These are phyloP conservation scores for Elsinoe fawcettii DNA, from an alignment of 2,329 filamentous ascomycete species.

Conservation along the genomic window DNA sequence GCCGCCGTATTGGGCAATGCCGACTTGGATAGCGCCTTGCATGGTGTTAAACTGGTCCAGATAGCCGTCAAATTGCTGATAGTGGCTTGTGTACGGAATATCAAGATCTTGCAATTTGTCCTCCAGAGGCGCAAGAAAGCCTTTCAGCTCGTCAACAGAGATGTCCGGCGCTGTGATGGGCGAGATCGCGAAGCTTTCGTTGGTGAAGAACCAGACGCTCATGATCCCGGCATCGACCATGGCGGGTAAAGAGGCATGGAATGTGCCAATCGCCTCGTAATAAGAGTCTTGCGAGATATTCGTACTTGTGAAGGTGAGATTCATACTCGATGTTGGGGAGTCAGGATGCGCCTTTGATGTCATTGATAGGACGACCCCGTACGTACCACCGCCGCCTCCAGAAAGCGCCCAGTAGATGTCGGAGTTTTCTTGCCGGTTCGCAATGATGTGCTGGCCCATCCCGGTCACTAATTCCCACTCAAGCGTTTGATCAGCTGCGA, in stretches of 20 bases:
- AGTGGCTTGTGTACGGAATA: not conserved
- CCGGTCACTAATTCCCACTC: conserved; percentile 42
- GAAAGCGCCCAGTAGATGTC: conserved; percentile 59
- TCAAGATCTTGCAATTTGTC: conserved; percentile 30
- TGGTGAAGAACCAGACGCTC: conserved; percentile 45
- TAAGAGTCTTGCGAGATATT: conserved; percentile 34
- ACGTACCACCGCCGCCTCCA: conserved; percentile 54
- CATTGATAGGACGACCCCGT: conserved; percentile 49
- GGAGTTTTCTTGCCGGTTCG: conserved; percentile 40
- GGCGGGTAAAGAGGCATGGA: conserved; percentile 41
- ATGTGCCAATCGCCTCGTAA: conserved; percentile 43
- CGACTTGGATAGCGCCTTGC: conserved; percentile 28
- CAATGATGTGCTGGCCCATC: conserved; percentile 42
- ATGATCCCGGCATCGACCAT: conserved; percentile 46
- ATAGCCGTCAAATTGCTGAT: not conserved
- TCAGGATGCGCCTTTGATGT: conserved; percentile 44
- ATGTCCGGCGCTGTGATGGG: conserved; percentile 44
- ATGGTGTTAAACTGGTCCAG: conserved; percentile 19
- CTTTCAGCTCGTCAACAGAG: conserved; percentile 35
- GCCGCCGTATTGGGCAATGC: conserved; percentile 24
- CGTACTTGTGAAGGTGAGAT: conserved; percentile 34
- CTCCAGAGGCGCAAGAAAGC: conserved; percentile 42
- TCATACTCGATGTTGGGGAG: conserved; percentile 37
- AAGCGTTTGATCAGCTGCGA: conserved; percentile 53
- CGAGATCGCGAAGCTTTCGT: conserved; percentile 38